Evolutionary conservation across 257 asterid species (phyloP), one percentile per base, ranked within the genome.

Genomic region (Solanum tarapatanum): DNA sequence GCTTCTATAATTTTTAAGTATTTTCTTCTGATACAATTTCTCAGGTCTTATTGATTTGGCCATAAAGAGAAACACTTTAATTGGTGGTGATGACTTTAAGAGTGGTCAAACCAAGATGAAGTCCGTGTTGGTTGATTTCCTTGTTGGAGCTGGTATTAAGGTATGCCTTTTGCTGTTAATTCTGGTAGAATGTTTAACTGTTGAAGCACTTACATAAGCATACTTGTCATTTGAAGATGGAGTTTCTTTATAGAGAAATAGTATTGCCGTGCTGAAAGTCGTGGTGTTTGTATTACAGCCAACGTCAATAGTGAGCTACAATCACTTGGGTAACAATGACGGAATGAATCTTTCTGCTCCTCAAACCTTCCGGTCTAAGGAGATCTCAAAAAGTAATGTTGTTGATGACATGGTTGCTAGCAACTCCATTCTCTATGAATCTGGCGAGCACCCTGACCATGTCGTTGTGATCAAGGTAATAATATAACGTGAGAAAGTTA

Each of bases 331-430:
- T 76, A 97, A 97, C 95, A 97, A 97, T 41, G 99, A 97, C 2
- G 99, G 99, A 28, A 95, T 97, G 99, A 97, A 97, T 84, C 94
- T 97, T 6, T 96, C 99, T 0, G 99, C 99, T 28, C 99, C 99
- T 23, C 99, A 97, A 87, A 97, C 99, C 19, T 97, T 96, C 94
- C 94, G 99, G 21, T 97, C 99, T 37, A 97, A 97, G 89, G 99
- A 97, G 95, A 97, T 97, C 76, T 97, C 99, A 0, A 97, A 97
- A 87, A 97, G 99, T 90, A 97, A 97, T 77, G 99, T 97, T 76
- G 99, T 97, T 26, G 99, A 97, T 85, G 99, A 97, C 90, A 96
- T 97, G 99, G 99, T 97, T 77, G 97, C 99, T 36, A 97, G 99
- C 92, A 97, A 97, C 37, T 97, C 94, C 87, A 97, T 97, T 69